phyloP scores from a whole-genome alignment of 768 basidiomycete species.

The Dacryopinax spathularia region DNA sequence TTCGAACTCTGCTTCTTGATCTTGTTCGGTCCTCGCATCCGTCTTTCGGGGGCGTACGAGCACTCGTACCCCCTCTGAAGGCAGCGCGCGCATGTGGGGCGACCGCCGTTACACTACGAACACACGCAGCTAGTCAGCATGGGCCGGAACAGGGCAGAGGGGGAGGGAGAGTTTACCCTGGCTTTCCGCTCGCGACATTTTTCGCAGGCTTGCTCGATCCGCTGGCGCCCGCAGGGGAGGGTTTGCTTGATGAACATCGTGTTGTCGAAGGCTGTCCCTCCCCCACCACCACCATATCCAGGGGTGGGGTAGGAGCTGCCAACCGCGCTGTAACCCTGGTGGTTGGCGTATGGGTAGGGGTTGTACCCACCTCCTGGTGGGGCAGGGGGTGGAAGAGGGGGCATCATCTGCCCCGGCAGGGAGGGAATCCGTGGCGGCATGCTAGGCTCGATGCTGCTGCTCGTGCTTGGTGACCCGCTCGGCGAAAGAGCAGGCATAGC shows the following conservation, averaged over 20 bases:
- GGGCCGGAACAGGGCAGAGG: neutral
- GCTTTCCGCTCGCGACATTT: constrained; percentile 23
- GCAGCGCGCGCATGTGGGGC: constrained; percentile 19
- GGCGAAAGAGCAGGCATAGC: neutral
- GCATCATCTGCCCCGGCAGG: too few species aligned
- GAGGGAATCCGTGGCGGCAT: neutral
- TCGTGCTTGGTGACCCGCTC: neutral
- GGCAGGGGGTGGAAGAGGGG: neutral
- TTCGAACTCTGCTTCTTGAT: neutral
- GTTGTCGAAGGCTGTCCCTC: neutral
- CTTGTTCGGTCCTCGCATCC: constrained; percentile 18
- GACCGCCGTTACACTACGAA: constrained; percentile 17
- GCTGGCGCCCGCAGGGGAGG: constrained; percentile 10
- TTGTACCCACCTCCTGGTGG: neutral
- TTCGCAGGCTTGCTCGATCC: constrained; percentile 24
- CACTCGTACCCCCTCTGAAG: constrained; percentile 13
- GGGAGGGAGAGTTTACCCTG: constrained; percentile 16
- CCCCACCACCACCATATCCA: neutral
- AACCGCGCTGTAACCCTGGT: neutral
- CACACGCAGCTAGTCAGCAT: neutral
- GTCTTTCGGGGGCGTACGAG: constrained; percentile 14
- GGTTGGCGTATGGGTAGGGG: neutral
- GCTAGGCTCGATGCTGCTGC: constrained; percentile 1
- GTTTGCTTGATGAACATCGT: constrained; percentile 1
- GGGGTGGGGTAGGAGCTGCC: neutral